Conservation (phyloP, 768 basidiomycete species). For the Suillus subaureus region DNA sequence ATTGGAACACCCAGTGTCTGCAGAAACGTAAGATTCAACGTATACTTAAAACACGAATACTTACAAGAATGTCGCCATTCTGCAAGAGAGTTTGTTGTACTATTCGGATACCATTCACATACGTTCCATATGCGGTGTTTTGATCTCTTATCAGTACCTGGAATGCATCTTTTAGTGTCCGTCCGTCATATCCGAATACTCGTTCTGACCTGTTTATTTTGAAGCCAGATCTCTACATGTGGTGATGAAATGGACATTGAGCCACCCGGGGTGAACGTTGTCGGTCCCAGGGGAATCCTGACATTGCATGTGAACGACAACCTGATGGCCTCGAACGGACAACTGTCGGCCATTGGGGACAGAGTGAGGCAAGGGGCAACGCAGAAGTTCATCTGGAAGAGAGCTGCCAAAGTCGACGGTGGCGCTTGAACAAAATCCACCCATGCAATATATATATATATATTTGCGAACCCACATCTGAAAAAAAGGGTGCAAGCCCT, state of each 20-base stretch:
- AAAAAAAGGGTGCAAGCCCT: conserved; percentile 4
- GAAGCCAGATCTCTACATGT: conserved; percentile 52
- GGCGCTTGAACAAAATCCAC: not conserved
- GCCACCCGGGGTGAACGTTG: conserved; percentile 31
- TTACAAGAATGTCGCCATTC: conserved; percentile 47
- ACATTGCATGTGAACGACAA: conserved; percentile 33
- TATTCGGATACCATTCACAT: conserved; percentile 46
- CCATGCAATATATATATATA: conserved; percentile 2
- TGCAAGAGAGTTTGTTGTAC: conserved; percentile 39
- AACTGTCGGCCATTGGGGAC: conserved; percentile 37
- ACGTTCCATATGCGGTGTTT: conserved; percentile 49
- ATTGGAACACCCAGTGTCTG: conserved; percentile 46
- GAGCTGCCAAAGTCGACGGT: not conserved
- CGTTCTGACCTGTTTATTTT: conserved; percentile 39
- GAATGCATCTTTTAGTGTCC: conserved; percentile 14
- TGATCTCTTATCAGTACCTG: conserved; percentile 52
- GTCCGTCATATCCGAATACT: conserved; percentile 2
- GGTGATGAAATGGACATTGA: conserved; percentile 42
- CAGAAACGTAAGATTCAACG: conserved; percentile 14
- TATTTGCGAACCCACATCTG: conserved; percentile 1
- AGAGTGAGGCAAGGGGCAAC: conserved; percentile 36
- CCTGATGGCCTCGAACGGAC: conserved; percentile 40
- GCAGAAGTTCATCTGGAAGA: conserved; percentile 25
- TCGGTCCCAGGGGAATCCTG: conserved; percentile 36
- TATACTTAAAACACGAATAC: conserved; percentile 16